Evolutionary conservation across 2,329 filamentous ascomycete genomes (phyloP).

Genomic region (Cladobotryum mycophilum): DNA sequence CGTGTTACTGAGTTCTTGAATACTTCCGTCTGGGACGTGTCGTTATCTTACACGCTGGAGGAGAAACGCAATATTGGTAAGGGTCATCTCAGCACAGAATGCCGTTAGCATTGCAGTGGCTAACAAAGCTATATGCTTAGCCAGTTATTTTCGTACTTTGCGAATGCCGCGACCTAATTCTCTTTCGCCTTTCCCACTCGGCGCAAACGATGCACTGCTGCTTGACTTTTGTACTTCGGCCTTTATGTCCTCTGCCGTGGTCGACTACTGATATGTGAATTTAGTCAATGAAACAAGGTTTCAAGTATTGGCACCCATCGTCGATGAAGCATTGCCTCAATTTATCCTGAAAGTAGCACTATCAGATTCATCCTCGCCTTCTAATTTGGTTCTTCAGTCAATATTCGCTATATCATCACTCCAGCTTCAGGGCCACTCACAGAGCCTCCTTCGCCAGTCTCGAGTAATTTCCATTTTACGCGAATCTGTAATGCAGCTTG

Average conservation of each 20-base stretch:
- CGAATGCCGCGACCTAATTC: too few relatives aligned
- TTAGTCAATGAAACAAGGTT: slow-evolving; percentile 7
- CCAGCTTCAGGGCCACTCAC: slow-evolving; percentile 2
- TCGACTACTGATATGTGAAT: too few relatives aligned
- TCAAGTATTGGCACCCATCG: slow-evolving; percentile 5
- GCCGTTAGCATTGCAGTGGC: too few relatives aligned
- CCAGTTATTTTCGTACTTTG: too few relatives aligned
- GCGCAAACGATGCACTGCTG: too few relatives aligned
- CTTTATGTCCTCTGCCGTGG: too few relatives aligned
- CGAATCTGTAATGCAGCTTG: background rate
- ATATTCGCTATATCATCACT: slow-evolving; percentile 6
- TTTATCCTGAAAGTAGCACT: slow-evolving; percentile 7
- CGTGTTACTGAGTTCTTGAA: slow-evolving; percentile 1
- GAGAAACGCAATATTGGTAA: slow-evolving; percentile 1
- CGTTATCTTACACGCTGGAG: slow-evolving; percentile 1
- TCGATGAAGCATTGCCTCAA: slow-evolving; percentile 8
- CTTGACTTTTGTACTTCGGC: too few relatives aligned
- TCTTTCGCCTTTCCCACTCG: too few relatives aligned
- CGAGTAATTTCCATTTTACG: slow-evolving; percentile 9
- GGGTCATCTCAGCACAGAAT: background rate
- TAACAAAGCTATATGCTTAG: too few relatives aligned
- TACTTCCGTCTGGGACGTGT: slow-evolving; percentile 1
- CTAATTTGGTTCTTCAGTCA: slow-evolving; percentile 1
- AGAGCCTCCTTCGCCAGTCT: background rate
- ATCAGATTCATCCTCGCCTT: background rate